Conservation (phyloP, 2,329 filamentous ascomycete genomes). For the Penicillium sp. region DNA sequence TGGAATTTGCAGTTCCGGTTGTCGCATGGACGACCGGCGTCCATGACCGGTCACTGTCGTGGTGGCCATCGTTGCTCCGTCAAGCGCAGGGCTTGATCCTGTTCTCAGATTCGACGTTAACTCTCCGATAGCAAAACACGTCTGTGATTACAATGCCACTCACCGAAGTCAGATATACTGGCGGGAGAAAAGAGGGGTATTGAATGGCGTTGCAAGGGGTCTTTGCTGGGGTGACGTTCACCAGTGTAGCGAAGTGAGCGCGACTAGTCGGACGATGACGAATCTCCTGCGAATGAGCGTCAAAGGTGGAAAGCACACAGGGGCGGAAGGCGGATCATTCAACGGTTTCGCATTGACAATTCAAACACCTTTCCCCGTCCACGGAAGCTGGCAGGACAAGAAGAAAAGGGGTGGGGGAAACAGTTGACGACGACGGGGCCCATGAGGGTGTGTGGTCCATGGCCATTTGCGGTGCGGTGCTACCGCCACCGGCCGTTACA, state of each 20-base stretch:
- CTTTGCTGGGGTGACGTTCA: background rate
- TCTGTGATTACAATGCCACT: background rate
- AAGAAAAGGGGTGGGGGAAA: slow-evolving; percentile 6
- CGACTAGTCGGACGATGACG: slow-evolving; percentile 31
- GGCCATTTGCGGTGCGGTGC: slow-evolving; percentile 8
- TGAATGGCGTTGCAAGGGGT: background rate
- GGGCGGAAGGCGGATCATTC: slow-evolving; percentile 1
- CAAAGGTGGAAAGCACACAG: slow-evolving; percentile 25
- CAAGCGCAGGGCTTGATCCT: background rate
- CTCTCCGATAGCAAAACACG: background rate
- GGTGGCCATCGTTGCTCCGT: slow-evolving; percentile 40
- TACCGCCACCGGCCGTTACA: slow-evolving; percentile 15
- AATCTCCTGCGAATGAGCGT: slow-evolving; percentile 35
- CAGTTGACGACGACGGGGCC: slow-evolving; percentile 3
- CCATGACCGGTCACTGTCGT: slow-evolving; percentile 45
- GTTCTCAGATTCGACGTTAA: background rate
- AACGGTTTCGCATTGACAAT: background rate
- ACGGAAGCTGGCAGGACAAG: background rate
- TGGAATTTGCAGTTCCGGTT: slow-evolving; percentile 38
- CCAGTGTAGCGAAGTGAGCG: background rate
- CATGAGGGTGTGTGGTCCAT: slow-evolving; percentile 5
- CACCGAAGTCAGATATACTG: background rate
- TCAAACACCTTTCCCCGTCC: background rate
- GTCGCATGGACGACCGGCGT: slow-evolving; percentile 44
- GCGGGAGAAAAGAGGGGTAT: background rate